These are phyloP conservation scores for Coniochaeta ligniaria DNA, from an alignment of 2,329 filamentous ascomycete species.

Conservation along the genomic window DNA sequence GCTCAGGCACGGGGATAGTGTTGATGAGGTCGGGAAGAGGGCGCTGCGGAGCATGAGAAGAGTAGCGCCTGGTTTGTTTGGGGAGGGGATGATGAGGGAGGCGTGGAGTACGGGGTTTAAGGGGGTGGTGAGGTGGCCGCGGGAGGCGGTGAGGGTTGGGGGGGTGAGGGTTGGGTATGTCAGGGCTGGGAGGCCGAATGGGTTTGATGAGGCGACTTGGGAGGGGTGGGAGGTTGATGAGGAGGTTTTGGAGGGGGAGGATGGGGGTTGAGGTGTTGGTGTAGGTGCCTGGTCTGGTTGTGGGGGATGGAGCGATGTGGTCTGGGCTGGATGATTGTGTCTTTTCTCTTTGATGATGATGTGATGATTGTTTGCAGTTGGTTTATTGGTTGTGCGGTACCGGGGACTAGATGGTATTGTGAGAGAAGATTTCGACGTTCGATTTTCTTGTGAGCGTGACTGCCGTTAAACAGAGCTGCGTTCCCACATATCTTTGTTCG, in stretches of 20 bases:
- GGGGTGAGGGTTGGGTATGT: conserved; percentile 36
- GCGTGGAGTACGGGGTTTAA: conserved; percentile 36
- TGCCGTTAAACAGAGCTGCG: neutral
- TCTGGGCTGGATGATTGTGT: no score
- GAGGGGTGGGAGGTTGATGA: conserved; percentile 28
- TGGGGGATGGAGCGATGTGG: no score
- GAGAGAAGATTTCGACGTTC: no score
- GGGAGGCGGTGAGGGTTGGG: conserved; percentile 34
- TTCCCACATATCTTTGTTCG: neutral
- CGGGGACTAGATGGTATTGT: no score
- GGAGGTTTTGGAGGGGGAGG: conserved; percentile 10
- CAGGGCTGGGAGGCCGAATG: conserved; percentile 29
- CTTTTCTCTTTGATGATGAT: no score
- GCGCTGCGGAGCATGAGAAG: conserved; percentile 47
- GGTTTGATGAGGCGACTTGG: conserved; percentile 26
- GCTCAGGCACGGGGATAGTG: conserved; percentile 53
- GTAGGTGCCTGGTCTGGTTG: no score
- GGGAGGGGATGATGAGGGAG: conserved; percentile 36
- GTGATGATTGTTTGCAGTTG: no score
- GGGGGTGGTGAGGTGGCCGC: conserved; percentile 34
- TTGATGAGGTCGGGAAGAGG: conserved; percentile 56
- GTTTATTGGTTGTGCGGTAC: no score
- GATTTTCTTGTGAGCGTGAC: neutral
- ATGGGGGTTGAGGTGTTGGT: neutral
- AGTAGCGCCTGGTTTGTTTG: conserved; percentile 47